phyloP scores from a whole-genome alignment of 148 eudicot genomes.

The Rhododendron henanense region DNA sequence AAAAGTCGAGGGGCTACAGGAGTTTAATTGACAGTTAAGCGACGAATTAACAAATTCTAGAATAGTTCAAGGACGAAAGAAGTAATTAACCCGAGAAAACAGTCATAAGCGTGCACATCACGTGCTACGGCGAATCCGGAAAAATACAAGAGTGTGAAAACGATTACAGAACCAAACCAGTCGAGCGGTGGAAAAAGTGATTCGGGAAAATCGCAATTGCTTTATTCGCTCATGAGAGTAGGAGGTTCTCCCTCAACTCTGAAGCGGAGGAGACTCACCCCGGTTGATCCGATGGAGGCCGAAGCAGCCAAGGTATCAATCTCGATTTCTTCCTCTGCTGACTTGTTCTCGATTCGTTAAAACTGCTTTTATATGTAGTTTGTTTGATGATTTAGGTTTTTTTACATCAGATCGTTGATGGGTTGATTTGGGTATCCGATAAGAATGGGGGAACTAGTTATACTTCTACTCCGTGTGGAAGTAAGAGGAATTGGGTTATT shows the following conservation, averaged over 20 bases:
- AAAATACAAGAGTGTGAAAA: not conserved
- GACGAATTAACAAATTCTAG: not conserved
- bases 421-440: not conserved
- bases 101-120: not conserved
- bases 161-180: not conserved
- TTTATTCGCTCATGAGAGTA: slow-evolving; percentile 24
- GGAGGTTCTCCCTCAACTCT: slow-evolving; percentile 25
- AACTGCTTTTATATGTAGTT: not conserved
- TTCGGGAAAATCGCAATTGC: not conserved
- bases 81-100: not conserved
- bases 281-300: slow-evolving; percentile 36
- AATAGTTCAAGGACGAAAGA: not conserved
- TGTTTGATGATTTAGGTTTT: not conserved
- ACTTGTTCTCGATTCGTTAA: not conserved
- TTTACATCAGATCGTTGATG: not conserved
- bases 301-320: slow-evolving; percentile 31
- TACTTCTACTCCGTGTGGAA: not conserved
- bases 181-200: slow-evolving; percentile 3
- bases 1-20: not conserved
- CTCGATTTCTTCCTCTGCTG: not conserved
- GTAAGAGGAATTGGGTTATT: not conserved
- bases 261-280: slow-evolving; percentile 29
- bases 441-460: not conserved
- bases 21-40: not conserved
- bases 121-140: not conserved